phyloP scores from a whole-genome alignment of 495 filamentous ascomycete species.

The Cercophora newfieldiana region DNA sequence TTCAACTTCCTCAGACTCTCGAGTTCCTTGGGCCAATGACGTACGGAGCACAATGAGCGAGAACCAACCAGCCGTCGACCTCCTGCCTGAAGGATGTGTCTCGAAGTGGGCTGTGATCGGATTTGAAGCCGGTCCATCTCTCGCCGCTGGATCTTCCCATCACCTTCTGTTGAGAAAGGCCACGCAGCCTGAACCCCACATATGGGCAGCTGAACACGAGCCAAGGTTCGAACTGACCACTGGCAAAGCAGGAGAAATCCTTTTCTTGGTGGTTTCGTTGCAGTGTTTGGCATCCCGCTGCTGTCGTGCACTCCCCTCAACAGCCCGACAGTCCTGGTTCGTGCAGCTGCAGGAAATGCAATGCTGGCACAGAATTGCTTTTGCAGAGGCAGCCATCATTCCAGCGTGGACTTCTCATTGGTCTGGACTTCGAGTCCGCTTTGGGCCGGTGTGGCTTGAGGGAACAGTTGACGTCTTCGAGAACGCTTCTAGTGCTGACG shows the following conservation, averaged over 20 bases:
- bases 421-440: slow-evolving; percentile 25
- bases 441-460: slow-evolving; percentile 20
- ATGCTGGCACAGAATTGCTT: slow-evolving; percentile 10
- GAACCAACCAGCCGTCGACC: not conserved
- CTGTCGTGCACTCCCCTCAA: not conserved
- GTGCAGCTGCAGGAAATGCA: not conserved
- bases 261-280: not conserved
- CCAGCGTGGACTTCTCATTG: slow-evolving; percentile 17
- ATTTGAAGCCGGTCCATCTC: not conserved
- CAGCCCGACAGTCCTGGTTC: not conserved
- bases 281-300: not conserved
- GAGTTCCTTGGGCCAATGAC: not conserved
- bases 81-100: not conserved
- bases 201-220: not conserved
- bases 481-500: slow-evolving; percentile 38
- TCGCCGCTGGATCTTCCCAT: not conserved
- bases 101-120: not conserved
- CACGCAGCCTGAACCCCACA: not conserved
- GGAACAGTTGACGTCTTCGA: slow-evolving; percentile 40
- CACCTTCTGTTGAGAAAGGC: not conserved
- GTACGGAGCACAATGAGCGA: not conserved
- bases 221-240: not conserved
- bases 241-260: not conserved
- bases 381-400: slow-evolving; percentile 3
- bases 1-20: not conserved